phyloP scores from a whole-genome alignment of 208 protist genomes.

The Trypanosoma lewisi region DNA sequence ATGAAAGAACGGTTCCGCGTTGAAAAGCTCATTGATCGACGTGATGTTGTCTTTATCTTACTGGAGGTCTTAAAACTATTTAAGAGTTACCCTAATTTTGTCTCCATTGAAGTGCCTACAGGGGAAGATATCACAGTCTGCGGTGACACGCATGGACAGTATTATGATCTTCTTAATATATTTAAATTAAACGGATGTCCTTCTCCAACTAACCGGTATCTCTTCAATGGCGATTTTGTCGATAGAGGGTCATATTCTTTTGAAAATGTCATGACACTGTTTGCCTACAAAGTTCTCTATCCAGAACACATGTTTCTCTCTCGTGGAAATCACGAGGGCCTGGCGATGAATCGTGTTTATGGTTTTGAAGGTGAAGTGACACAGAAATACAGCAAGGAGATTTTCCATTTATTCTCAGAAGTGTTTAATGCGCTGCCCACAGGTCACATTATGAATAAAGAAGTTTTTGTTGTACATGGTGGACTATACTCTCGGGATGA shows the following conservation, averaged over 20 bases:
- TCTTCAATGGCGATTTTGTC: constrained; percentile 97
- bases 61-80: constrained; percentile 77
- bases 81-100: constrained; percentile 83
- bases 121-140: constrained; percentile 95
- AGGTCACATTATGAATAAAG: constrained; percentile 90
- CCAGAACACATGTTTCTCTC: constrained; percentile 95
- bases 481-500: constrained; percentile 95
- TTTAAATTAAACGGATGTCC: constrained; percentile 92
- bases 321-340: constrained; percentile 96
- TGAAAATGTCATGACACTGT: constrained; percentile 95
- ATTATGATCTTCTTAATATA: constrained; percentile 97
- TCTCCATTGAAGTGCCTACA: constrained; percentile 82
- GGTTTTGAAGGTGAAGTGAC: constrained; percentile 98
- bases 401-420: constrained; percentile 95
- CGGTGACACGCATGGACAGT: constrained; percentile 99
- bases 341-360: constrained; percentile 97
- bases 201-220: constrained; percentile 90
- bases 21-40: constrained; percentile 84
- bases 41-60: constrained; percentile 86
- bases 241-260: constrained; percentile 97
- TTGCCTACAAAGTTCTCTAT: constrained; percentile 97
- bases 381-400: constrained; percentile 91
- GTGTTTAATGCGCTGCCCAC: constrained; percentile 96
- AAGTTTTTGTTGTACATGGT: constrained; percentile 96
- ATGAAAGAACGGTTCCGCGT: constrained; percentile 76